These are phyloP conservation scores for Trypanosoma scelopori DNA, from an alignment of 208 protist species.

Conservation along the genomic window DNA sequence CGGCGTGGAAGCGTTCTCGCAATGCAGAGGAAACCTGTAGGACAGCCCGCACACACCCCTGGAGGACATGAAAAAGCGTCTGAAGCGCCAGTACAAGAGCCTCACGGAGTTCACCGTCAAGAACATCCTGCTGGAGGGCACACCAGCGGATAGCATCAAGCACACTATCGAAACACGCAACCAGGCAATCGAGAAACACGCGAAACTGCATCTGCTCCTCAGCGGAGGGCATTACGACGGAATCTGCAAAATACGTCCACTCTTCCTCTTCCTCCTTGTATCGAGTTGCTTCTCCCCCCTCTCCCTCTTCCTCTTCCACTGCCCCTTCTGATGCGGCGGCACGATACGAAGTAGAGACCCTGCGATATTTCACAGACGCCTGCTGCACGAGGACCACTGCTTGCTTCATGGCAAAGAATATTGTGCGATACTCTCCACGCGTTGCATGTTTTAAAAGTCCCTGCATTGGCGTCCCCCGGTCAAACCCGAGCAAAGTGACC, in stretches of 20 bases:
- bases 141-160: constrained; percentile 43
- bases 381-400: constrained; percentile 57
- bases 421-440: constrained; percentile 53
- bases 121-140: constrained; percentile 39
- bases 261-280: background rate
- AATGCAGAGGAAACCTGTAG: constrained; percentile 26
- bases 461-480: constrained; percentile 38
- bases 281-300: background rate
- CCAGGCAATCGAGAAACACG: constrained; percentile 35
- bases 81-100: constrained; percentile 34
- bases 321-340: background rate
- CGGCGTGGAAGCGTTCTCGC: constrained; percentile 27
- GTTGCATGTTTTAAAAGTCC: constrained; percentile 49
- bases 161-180: constrained; percentile 36
- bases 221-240: background rate
- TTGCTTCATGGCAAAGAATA: constrained; percentile 73
- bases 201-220: constrained; percentile 21
- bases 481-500: constrained; percentile 60
- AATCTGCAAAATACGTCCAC: constrained; percentile 2
- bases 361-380: constrained; percentile 32
- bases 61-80: constrained; percentile 37
- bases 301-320: constrained; percentile 3
- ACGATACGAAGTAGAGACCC: background rate
- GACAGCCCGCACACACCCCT: constrained; percentile 33
- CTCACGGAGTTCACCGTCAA: constrained; percentile 57